A percentile compares a stretch with the other conserved stretches of the same genome.
Conservation (phyloP, 345 rosid genomes). For the Cardamine chenopodiifolia region DNA sequence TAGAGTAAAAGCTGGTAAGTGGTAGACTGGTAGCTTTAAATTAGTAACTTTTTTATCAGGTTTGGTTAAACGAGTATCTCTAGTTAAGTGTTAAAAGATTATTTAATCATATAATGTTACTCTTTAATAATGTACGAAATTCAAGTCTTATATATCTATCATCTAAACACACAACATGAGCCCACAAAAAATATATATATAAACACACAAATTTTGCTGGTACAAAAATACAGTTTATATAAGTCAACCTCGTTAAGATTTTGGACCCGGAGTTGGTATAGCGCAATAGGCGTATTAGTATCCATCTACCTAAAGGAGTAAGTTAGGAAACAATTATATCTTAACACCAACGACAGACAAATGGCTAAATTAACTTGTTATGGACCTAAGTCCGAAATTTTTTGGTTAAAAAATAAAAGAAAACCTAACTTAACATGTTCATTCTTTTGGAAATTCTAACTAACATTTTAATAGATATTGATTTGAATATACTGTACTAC, state of each 20-base stretch:
- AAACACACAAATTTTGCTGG: neutral
- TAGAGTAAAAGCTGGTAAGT: neutral
- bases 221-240: neutral
- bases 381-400: neutral
- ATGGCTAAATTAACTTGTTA: neutral
- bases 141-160: neutral
- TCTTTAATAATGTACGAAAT: neutral
- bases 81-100: neutral
- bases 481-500: constrained; percentile 8
- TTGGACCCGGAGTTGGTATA: too few relatives aligned
- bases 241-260: neutral
- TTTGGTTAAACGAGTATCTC: too few relatives aligned
- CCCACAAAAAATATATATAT: too few relatives aligned
- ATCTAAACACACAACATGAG: neutral
- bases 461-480: neutral
- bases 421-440: neutral
- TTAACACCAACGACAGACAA: neutral
- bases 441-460: neutral
- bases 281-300: too few relatives aligned
- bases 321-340: neutral
- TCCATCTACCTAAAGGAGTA: neutral
- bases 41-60: neutral
- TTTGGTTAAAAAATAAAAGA: neutral
- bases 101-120: neutral
- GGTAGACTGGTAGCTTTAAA: neutral